Evolutionary conservation across 2,329 filamentous ascomycete species (phyloP), one percentile per base, ranked within the genome.

Genomic region (Kalmusia sp.): DNA sequence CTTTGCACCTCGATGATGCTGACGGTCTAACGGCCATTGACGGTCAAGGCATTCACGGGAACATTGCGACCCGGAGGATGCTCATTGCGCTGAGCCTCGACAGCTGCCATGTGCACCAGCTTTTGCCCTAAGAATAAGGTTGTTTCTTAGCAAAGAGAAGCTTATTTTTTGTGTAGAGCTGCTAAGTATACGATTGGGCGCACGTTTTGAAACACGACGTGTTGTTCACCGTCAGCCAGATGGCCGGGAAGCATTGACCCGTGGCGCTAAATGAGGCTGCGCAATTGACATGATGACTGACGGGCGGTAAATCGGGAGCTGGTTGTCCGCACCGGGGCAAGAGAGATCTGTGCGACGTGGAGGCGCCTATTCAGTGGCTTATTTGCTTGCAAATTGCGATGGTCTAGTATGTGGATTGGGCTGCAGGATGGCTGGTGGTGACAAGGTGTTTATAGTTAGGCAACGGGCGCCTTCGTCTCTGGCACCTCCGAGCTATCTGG

Each of bases 261-360:
- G 41, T 49, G 57, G 52, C 49, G 49, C 39, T 51, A 33, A 41
- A 21, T 47, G 57, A 43, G 52, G 58, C 58, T n/a, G 43, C 43
- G 50, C 44, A 57, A 48, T 31, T 35, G 41, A 44, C 28, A 24
- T 33, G 41, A 33, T 24, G 41, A 34, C 41, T n/a, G 41, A n/a
- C 28, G 28, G 28, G 28, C 41, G 41, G 22, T 6, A 34, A 45
- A 45, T 11, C n/a, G 25, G 41, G n/a, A 43, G 14, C 39, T 43
- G 25, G n/a, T 8, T n/a, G 8, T 45, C 15, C 15, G 33, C 31
- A 37, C 33, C 9, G 33, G n/a, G 43, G 24, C 44, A 15, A 24
- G 25, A 21, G 22, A 46, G 21, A 34, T 35, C 14, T 25, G 22
- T 37, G 33, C 22, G 14, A 27, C 9, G 22, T 47, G 25, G 21